Evolutionary conservation across 2,329 filamentous ascomycete species (phyloP).

Genomic region (Xylariales sp.): DNA sequence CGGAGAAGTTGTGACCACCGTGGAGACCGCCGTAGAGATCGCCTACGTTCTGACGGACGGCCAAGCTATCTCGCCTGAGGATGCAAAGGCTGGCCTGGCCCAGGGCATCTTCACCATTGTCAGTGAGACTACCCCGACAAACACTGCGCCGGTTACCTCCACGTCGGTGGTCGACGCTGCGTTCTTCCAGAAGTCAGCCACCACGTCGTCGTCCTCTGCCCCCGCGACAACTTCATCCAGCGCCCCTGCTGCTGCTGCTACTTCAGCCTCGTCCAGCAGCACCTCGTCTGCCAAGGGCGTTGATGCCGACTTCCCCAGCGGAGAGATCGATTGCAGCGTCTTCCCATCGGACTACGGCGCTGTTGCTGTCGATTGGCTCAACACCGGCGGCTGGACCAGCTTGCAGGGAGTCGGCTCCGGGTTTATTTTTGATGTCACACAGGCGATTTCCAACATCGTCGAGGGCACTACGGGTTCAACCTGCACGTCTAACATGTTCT

Average conservation of each 20-base stretch:
- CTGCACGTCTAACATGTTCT: constrained; percentile 65
- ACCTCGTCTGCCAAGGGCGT: constrained; percentile 46
- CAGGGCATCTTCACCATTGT: constrained; percentile 67
- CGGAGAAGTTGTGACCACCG: constrained; percentile 42
- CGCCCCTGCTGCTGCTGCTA: constrained; percentile 16
- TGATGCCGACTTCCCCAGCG: constrained; percentile 69
- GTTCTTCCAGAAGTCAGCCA: constrained; percentile 27
- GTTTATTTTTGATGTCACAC: constrained; percentile 38
- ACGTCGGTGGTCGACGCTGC: constrained; percentile 24
- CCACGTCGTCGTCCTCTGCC: constrained; percentile 24
- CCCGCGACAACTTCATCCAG: constrained; percentile 16
- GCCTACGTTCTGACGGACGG: constrained; percentile 70
- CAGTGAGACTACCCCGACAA: constrained; percentile 52
- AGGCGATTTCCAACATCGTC: constrained; percentile 60
- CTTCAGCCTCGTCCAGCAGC: constrained; percentile 17
- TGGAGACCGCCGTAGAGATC: constrained; percentile 58
- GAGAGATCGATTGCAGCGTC: constrained; percentile 61
- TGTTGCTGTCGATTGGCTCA: constrained; percentile 63
- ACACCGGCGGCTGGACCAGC: constrained; percentile 72
- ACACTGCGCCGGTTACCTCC: constrained; percentile 34
- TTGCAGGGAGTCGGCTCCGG: constrained; percentile 63
- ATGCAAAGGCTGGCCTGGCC: constrained; percentile 68
- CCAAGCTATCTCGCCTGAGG: constrained; percentile 52
- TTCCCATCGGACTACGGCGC: constrained; percentile 85
- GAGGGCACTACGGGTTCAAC: constrained; percentile 56